Base-by-base conservation (phyloP, 2,329 filamentous ascomycete genomes). In the Colletotrichum aenigma region DNA sequence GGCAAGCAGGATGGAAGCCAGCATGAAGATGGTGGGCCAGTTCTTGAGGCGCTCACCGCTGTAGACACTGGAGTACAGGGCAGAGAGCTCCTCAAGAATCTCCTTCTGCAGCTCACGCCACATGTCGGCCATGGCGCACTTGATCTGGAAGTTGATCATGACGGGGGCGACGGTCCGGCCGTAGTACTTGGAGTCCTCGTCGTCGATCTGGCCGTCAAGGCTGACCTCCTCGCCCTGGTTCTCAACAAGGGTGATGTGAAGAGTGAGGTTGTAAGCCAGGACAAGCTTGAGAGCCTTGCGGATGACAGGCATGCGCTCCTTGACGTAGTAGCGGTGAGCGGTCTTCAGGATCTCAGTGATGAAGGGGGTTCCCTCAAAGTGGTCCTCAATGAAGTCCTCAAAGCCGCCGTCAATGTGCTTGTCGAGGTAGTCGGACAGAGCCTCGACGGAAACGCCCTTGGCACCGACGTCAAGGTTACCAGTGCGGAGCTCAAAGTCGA, bases 111-210 rank as follows among this genome's bases (percentile, higher is more conserved):
- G 89, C 85, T 98, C 96, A 78, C 96, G 96, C 96, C 96, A 98
- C 95, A 98, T 97, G 82, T 97, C 96, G 79, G 96, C 96, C 87
- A 98, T 93, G 70, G 96, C 96, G 81, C 95, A 97, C 91, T 98
- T 98, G 89, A 98, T 96, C 88, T 98, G 95, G 91, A 98, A 98
- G 89, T 98, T 98, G 91, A 98, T 97, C 96, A 98, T 98, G 83
- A 98, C 96, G 15, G 96, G 96, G 18, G 96, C 96, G 77, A 98
- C 93, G 43, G 94, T 96, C 88, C 96, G 96, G 82, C 96, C 96
- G 80, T 91, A 94, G 89, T 94, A 98, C 84, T 95, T 97, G 79
- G 95, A 98, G 70, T 93, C 91, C 81, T 95, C 92, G 81, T 97
- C 94, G 67, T 96, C 93, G 78, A 98, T 96, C 87, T 95, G 94